Percentiles rank a stretch among this genome's conserved stretches.
Conservation (phyloP, 2,329 filamentous ascomycete genomes). For the Byssothecium circinans region DNA sequence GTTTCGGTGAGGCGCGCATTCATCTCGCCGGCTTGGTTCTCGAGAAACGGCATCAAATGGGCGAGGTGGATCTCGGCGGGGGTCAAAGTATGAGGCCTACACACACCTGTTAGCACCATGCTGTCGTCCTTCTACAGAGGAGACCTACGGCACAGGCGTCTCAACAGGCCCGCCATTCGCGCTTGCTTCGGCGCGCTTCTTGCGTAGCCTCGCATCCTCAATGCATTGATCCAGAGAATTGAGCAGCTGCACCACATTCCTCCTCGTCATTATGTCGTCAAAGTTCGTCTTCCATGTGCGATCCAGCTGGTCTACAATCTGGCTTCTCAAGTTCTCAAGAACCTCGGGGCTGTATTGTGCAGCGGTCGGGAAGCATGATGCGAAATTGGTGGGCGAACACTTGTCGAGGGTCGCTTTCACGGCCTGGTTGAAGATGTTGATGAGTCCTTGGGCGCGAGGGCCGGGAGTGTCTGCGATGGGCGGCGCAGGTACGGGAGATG, state of each 20-base stretch:
- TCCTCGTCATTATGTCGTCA: slow-evolving; percentile 60
- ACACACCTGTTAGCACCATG: slow-evolving; percentile 9
- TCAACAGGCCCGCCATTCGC: slow-evolving; percentile 40
- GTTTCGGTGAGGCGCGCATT: slow-evolving; percentile 53
- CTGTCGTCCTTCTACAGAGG: not conserved
- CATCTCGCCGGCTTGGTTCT: slow-evolving; percentile 53
- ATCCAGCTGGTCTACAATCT: slow-evolving; percentile 61
- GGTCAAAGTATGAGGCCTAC: slow-evolving; percentile 60
- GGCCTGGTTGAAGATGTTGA: slow-evolving; percentile 62
- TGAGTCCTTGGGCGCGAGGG: slow-evolving; percentile 61
- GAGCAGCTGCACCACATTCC: slow-evolving; percentile 59
- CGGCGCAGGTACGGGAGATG: slow-evolving; percentile 56
- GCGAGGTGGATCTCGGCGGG: slow-evolving; percentile 60
- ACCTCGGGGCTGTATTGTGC: slow-evolving; percentile 59
- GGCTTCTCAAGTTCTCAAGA: slow-evolving; percentile 59
- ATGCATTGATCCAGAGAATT: slow-evolving; percentile 64
- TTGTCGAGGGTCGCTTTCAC: slow-evolving; percentile 62
- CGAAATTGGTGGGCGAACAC: slow-evolving; percentile 63
- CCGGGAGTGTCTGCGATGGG: slow-evolving; percentile 59
- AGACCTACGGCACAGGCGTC: slow-evolving; percentile 51
- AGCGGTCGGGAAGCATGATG: slow-evolving; percentile 65
- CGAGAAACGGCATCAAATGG: slow-evolving; percentile 61
- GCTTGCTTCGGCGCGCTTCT: slow-evolving; percentile 46
- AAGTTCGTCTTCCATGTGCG: slow-evolving; percentile 61
- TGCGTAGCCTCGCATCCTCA: slow-evolving; percentile 59